These are phyloP conservation scores for Gomphus bonarii DNA, from an alignment of 1,284 basidiomycete genomes.

Conservation along the genomic window DNA sequence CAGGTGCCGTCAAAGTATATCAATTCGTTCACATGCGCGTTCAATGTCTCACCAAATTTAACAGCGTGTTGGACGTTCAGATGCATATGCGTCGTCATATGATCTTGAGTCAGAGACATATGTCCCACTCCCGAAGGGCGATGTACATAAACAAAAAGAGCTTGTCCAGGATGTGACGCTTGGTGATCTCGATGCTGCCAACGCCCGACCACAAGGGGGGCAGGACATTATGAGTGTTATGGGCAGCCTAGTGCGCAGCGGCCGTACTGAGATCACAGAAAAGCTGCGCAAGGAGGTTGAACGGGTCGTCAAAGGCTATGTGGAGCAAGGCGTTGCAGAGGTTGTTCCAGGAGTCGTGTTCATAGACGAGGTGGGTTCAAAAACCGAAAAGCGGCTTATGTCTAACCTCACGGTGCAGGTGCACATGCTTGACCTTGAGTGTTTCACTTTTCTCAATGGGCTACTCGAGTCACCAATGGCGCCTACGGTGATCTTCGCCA, in stretches of 20 bases:
- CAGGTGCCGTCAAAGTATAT: conserved; percentile 88
- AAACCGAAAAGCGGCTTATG: not conserved
- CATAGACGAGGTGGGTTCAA: conserved; percentile 81
- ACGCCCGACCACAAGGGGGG: conserved; percentile 88
- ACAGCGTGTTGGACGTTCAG: conserved; percentile 90
- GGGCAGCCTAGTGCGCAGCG: conserved; percentile 92
- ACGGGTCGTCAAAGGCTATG: conserved; percentile 96
- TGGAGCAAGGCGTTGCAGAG: conserved; percentile 97
- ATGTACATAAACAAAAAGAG: conserved; percentile 96
- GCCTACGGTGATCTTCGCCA: conserved; percentile 94
- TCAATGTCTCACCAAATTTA: not conserved
- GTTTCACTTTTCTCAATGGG: conserved; percentile 97
- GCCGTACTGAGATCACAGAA: conserved; percentile 94
- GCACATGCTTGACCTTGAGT: conserved; percentile 99
- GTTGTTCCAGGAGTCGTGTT: conserved; percentile 97
- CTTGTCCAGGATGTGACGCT: conserved; percentile 96
- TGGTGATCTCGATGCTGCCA: conserved; percentile 94
- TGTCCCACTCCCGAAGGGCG: conserved; percentile 94
- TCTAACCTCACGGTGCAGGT: conserved; percentile 43
- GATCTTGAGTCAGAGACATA: conserved; percentile 98
- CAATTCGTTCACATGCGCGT: not conserved
- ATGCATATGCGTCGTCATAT: conserved; percentile 97
- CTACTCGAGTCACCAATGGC: conserved; percentile 94
- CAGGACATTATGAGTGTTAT: conserved; percentile 99
- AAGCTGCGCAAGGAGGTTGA: conserved; percentile 94